Evolutionary conservation across 2,329 filamentous ascomycete species (phyloP), one percentile per base, ranked within the genome.

Genomic region (Aspergillus nomiae): DNA sequence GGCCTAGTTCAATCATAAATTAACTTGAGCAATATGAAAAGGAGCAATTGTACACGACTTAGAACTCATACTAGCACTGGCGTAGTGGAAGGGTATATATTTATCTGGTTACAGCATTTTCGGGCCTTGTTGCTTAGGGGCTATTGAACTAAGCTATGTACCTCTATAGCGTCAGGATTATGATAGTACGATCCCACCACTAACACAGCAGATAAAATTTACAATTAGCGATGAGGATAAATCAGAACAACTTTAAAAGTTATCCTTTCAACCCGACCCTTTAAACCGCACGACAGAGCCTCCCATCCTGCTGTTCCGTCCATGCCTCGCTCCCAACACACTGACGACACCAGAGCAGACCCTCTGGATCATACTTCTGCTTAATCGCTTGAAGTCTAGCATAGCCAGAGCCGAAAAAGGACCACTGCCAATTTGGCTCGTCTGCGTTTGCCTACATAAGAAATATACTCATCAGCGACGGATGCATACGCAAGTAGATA

Each of bases 261-360:
- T 3, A 6, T 8, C 14, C 30, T 14, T 16, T 16, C 14, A 16
- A 36, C 34, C 16, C 2, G 34, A 16, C 34, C 34, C 14, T 36
- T 46, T 24, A 46, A 46, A 46, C 26, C 11, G 10, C 45, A 16
- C 45, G 21, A 2, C 45, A 46, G 10, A 46, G 45, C 45, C 11
- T 46, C 21, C 45, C 45, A 46, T 46, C 45, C 10, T 46, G 21
- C 21, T 46, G 45, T 26, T 48, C 45, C 6, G 24, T 26, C 21
- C 45, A 48, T 12, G 11, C 9, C 45, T 69, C 70, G 61, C 70
- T 71, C 14, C 73, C 73, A 7, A 75, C 73, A 21, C 71, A 73
- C 2, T 68, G 66, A 16, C 64, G 68, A 50, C 66, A 70, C 65
- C 70, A 67, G 16, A 70, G 65, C 0, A 71, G 34, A 6, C 60